Evolutionary conservation across 1,284 basidiomycete species (phyloP).

Genomic region (Agroathelia rolfsii): DNA sequence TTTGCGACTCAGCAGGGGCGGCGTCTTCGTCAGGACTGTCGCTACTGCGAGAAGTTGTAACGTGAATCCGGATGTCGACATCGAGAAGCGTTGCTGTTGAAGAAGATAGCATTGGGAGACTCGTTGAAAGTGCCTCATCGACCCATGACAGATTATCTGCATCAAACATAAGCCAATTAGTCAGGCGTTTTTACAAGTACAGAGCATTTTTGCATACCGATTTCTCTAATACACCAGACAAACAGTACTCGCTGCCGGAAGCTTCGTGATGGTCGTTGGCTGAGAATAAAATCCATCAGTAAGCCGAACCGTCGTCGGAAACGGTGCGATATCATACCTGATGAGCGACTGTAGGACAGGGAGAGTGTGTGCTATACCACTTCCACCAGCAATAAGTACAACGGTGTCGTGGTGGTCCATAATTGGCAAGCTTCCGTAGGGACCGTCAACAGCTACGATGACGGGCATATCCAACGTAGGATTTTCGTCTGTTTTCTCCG

Average conservation of each 20-base stretch:
- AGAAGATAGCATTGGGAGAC: conserved; percentile 20
- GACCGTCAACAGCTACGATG: conserved; percentile 44
- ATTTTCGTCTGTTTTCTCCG: no score
- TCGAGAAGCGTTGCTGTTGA: no score
- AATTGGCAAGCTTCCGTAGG: conserved; percentile 39
- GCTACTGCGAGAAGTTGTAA: conserved; percentile 21
- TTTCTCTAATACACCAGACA: conserved; percentile 33
- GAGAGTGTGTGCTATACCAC: conserved; percentile 40
- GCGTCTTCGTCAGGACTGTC: conserved; percentile 9
- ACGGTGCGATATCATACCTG: no score
- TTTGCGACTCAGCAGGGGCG: conserved; percentile 9
- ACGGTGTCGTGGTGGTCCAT: conserved; percentile 32
- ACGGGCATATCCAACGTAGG: no score
- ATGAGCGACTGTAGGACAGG: conserved; percentile 35
- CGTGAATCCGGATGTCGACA: conserved; percentile 27
- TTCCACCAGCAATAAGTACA: conserved; percentile 40
- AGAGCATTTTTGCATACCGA: conserved; percentile 19
- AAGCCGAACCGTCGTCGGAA: no score
- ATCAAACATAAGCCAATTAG: no score
- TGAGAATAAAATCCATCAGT: neutral
- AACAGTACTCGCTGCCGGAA: conserved; percentile 32
- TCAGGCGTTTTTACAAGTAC: neutral
- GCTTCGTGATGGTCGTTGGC: conserved; percentile 17
- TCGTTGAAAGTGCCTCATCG: conserved; percentile 22
- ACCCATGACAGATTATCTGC: conserved; percentile 34